These are phyloP conservation scores for Pestalotiopsis sp. DNA, from an alignment of 2,329 filamentous ascomycete genomes.

Conservation along the genomic window DNA sequence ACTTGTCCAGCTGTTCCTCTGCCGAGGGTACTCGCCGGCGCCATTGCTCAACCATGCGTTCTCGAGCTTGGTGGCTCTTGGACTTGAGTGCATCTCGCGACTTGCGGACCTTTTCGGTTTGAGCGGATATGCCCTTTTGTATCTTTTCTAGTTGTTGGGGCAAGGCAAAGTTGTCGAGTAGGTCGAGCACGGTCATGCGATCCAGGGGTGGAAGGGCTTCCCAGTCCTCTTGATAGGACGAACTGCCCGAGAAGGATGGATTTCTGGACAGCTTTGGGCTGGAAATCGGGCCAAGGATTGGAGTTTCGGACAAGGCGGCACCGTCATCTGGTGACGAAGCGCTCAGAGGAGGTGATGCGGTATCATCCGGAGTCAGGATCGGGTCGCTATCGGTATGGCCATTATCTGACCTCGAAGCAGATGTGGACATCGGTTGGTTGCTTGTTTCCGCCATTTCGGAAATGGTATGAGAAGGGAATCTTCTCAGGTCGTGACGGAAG, in stretches of 20 bases:
- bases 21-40: constrained; percentile 81
- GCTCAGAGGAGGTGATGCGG: constrained; percentile 42
- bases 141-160: constrained; percentile 90
- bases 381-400: constrained; percentile 46
- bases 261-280: constrained; percentile 72
- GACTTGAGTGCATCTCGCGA: constrained; percentile 81
- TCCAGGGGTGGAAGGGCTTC: constrained; percentile 87
- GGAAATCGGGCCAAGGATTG: constrained; percentile 49
- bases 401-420: constrained; percentile 39
- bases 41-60: constrained; percentile 93
- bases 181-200: constrained; percentile 86
- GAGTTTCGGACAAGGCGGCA: constrained; percentile 49
- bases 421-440: constrained; percentile 36
- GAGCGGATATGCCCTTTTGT: constrained; percentile 78
- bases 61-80: constrained; percentile 76
- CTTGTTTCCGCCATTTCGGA: constrained; percentile 46
- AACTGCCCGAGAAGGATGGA: constrained; percentile 80
- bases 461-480: constrained; percentile 37
- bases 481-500: constrained; percentile 40
- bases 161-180: constrained; percentile 91
- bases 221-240: constrained; percentile 87
- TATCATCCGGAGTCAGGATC: constrained; percentile 45
- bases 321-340: constrained; percentile 47
- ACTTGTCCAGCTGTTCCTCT: constrained; percentile 91
- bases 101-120: constrained; percentile 82